Evolutionary conservation across 2,329 filamentous ascomycete genomes (phyloP), one percentile per base, ranked within the genome.

Genomic region (Neonectria coccinea): DNA sequence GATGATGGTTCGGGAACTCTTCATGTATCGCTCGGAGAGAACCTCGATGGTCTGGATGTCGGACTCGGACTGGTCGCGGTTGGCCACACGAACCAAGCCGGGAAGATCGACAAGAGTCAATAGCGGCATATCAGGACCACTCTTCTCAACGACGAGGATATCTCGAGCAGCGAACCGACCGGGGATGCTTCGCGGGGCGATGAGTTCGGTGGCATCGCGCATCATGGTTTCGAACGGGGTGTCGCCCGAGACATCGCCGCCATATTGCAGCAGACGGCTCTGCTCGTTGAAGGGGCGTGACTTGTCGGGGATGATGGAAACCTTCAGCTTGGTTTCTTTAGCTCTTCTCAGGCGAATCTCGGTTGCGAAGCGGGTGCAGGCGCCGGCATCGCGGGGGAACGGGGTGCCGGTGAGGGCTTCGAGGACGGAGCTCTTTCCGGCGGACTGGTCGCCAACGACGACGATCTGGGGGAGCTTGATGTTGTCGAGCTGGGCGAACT

Each of bases 401-500:
- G 84, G 83, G 10, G 88, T 87, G 25, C 86, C 86, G 0, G 87
- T 89, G 41, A 91, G 80, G n/a, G 87, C 87, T 70, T 89, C 87
- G 2, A 90, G 82, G 1, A 89, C 86, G 5, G 87, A 89, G 68
- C 85, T 88, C 75, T 90, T 90, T 20, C 88, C 88, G 6, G 86
- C 85, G 2, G 86, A 89, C 75, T 90, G 87, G 73, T 90, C 87
- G 31, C 88, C 88, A 36, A 88, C 88, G 25, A 90, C 87, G 51
- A 90, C 87, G 39, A 90, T 86, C 71, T 90, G 87, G 1, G 86
- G 87, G 0, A 89, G 79, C 51, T 83, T 82, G 69, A 85, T 79
- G 73, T 84, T 83, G 71, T 86, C 79, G 74, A 86, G 75, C 73
- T 86, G 80, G 66, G 81, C 77, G 75, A 85, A 81, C 73, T 84